A percentile compares a stretch with the other conserved stretches of the same genome.
Conservation (phyloP, 208 protist species). For the Leishmania major region DNA sequence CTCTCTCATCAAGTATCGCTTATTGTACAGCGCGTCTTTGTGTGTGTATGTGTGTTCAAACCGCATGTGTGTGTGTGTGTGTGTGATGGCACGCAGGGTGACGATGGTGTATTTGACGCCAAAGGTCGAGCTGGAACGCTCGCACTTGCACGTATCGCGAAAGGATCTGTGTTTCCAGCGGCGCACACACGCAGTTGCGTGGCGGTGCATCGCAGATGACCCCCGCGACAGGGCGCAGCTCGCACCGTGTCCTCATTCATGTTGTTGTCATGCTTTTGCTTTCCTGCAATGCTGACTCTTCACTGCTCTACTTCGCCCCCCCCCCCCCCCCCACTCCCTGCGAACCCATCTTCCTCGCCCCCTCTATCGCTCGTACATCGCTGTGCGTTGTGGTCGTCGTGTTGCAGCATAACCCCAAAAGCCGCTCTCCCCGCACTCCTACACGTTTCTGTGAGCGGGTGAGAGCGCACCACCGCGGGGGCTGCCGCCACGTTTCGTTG, state of each 20-base stretch:
- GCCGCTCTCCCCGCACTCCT: background rate
- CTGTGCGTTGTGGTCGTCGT: background rate
- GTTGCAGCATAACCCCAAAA: background rate
- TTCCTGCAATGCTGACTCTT: background rate
- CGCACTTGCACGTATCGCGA: background rate
- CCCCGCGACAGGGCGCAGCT: background rate
- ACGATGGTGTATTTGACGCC: background rate
- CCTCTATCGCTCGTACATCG: background rate
- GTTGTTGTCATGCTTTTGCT: background rate
- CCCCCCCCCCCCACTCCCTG: background rate
- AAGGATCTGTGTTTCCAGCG: background rate
- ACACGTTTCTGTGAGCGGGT: background rate
- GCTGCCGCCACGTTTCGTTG: background rate
- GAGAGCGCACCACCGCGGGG: background rate
- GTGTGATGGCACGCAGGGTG: background rate
- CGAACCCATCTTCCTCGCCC: background rate
- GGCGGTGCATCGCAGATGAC: background rate
- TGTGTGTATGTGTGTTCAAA: background rate
- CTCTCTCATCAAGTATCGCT: background rate
- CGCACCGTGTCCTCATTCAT: too few species aligned
- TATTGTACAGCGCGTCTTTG: background rate
- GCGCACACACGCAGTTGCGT: background rate
- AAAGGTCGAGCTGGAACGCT: background rate
- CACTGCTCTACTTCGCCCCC: background rate
- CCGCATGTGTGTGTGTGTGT: too few species aligned